A percentile compares a stretch with the other conserved stretches of the same genome.
phyloP scores from a whole-genome alignment of 2,329 filamentous ascomycete species.

The Stachybotrys elegans region DNA sequence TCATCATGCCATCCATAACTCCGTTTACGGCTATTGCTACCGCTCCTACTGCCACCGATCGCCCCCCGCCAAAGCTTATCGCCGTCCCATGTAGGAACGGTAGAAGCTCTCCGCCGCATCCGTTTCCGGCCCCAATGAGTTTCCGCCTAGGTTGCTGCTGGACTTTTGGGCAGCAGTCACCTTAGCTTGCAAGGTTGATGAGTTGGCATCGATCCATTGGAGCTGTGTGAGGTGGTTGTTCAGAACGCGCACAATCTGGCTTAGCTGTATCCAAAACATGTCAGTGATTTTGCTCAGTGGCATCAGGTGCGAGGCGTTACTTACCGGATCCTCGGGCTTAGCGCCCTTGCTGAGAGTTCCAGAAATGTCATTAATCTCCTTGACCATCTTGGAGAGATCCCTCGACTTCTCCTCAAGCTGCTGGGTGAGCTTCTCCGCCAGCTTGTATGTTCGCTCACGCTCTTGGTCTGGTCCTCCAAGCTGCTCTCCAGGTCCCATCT shows the following conservation, averaged over 20 bases:
- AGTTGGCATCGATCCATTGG: slow-evolving; percentile 87
- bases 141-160: slow-evolving; percentile 54
- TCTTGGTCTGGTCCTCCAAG: slow-evolving; percentile 90
- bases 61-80: too few species aligned
- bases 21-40: too few species aligned
- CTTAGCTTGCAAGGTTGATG: slow-evolving; percentile 75
- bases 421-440: slow-evolving; percentile 88
- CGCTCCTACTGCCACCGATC: too few species aligned
- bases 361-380: slow-evolving; percentile 95
- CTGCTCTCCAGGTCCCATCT: slow-evolving; percentile 69
- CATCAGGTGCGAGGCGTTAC: slow-evolving; percentile 28
- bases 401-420: slow-evolving; percentile 90
- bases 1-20: slow-evolving; percentile 18
- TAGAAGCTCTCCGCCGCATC: slow-evolving; percentile 87
- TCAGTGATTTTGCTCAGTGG: too few species aligned
- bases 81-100: slow-evolving; percentile 75
- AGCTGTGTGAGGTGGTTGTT: slow-evolving; percentile 90
- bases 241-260: slow-evolving; percentile 90
- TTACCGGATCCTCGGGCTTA: slow-evolving; percentile 82
- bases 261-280: too few species aligned
- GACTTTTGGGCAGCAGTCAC: slow-evolving; percentile 78
- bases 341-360: slow-evolving; percentile 81
- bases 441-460: slow-evolving; percentile 91
- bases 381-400: slow-evolving; percentile 92
- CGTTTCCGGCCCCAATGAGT: slow-evolving; percentile 55